These are phyloP conservation scores for Periconia sp. DNA, from an alignment of 2,329 filamentous ascomycete genomes.

Conservation along the genomic window DNA sequence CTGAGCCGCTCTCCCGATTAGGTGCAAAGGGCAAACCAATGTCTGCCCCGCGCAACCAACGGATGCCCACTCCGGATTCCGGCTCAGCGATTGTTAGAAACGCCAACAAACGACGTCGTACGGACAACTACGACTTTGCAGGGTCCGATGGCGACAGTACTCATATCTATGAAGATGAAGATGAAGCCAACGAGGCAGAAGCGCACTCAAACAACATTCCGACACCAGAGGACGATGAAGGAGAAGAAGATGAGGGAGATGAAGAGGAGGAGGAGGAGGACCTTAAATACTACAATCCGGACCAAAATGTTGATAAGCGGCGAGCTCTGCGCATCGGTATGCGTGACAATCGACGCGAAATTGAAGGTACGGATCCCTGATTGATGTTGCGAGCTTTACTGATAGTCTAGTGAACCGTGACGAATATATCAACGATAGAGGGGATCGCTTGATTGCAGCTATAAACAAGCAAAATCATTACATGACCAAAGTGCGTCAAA, in stretches of 20 bases:
- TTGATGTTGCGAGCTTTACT: background rate
- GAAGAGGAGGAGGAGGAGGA: constrained; percentile 32
- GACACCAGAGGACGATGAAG: constrained; percentile 4
- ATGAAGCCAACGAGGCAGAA: constrained; percentile 8
- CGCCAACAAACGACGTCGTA: constrained; percentile 49
- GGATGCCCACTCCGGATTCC: constrained; percentile 44
- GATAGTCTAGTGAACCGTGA: constrained; percentile 63
- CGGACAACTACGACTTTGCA: constrained; percentile 36
- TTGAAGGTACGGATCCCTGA: constrained; percentile 54
- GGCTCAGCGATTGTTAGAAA: constrained; percentile 29
- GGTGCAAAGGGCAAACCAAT: constrained; percentile 22
- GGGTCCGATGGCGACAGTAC: background rate
- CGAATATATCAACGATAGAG: constrained; percentile 68
- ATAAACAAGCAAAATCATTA: constrained; percentile 67
- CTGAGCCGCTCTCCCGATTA: constrained; percentile 43
- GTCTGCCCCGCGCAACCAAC: constrained; percentile 17
- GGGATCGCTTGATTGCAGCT: constrained; percentile 65
- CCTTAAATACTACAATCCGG: constrained; percentile 69
- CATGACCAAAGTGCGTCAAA: constrained; percentile 75
- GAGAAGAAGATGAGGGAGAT: background rate
- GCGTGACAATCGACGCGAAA: constrained; percentile 64
- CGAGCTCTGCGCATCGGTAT: constrained; percentile 69
- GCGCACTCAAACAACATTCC: constrained; percentile 16
- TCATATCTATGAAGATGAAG: constrained; percentile 10
- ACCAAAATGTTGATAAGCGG: constrained; percentile 75